phyloP scores from a whole-genome alignment of 192 early-diverging fungal genomes.

The Podila epicladia region DNA sequence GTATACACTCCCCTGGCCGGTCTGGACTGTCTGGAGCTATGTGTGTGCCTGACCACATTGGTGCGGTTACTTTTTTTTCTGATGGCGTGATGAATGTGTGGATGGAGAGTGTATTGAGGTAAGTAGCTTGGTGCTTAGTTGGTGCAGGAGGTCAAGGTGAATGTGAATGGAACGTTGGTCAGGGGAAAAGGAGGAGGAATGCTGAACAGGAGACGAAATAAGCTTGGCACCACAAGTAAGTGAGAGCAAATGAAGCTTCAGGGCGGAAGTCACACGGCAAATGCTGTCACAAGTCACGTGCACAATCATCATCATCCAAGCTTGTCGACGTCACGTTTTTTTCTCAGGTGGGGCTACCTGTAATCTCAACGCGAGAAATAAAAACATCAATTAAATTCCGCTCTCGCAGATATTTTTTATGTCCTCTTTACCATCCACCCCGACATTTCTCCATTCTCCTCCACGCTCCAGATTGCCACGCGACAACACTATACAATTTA shows the following conservation, averaged over 20 bases:
- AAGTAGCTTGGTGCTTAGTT: background rate
- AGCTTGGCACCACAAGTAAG: background rate
- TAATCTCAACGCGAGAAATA: background rate
- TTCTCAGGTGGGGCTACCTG: background rate
- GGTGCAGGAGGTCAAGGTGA: background rate
- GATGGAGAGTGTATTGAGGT: too few species aligned
- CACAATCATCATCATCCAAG: background rate
- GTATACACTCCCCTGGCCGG: constrained; percentile 35
- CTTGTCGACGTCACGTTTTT: constrained; percentile 2
- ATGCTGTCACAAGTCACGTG: too few species aligned
- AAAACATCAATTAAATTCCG: too few species aligned
- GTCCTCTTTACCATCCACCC: too few species aligned
- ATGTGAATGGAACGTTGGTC: background rate
- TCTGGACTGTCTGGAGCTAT: background rate
- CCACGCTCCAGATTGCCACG: too few species aligned
- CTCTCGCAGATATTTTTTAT: too few species aligned
- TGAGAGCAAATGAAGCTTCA: too few species aligned
- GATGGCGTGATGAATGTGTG: too few species aligned
- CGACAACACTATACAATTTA: background rate
- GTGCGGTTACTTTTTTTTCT: background rate
- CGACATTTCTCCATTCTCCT: too few species aligned
- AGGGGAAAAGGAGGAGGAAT: background rate
- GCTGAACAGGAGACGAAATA: background rate
- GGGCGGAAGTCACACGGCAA: too few species aligned
- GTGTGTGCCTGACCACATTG: background rate